Evolutionary conservation across 208 protist species (phyloP).

Genomic region (Trypanosoma platydactyli): DNA sequence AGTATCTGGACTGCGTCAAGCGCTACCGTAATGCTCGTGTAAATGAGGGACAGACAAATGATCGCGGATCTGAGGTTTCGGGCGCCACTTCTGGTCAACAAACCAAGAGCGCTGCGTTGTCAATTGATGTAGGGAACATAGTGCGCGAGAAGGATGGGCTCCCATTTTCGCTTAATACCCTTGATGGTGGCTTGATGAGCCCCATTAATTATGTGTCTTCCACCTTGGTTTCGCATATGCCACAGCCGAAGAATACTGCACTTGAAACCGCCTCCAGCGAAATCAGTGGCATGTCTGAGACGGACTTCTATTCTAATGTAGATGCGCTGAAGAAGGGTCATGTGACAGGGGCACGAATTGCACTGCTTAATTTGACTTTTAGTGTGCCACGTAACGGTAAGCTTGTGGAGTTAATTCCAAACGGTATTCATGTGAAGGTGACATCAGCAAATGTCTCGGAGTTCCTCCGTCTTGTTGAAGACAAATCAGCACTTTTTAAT

Average conservation of each 20-base stretch:
- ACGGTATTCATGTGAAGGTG: slow-evolving; percentile 70
- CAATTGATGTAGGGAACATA: not conserved
- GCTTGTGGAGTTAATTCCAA: slow-evolving; percentile 67
- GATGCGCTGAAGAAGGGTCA: slow-evolving; percentile 37
- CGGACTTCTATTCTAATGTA: slow-evolving; percentile 55
- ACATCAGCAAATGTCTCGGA: slow-evolving; percentile 63
- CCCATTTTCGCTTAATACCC: not conserved
- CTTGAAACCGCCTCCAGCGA: not conserved
- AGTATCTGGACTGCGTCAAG: slow-evolving; percentile 45
- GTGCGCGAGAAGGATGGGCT: not conserved
- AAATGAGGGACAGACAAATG: slow-evolving; percentile 5
- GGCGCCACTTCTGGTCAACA: not conserved
- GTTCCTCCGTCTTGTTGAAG: slow-evolving; percentile 68
- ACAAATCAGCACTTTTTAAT: slow-evolving; percentile 21
- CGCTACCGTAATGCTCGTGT: slow-evolving; percentile 40
- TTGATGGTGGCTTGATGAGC: slow-evolving; percentile 10
- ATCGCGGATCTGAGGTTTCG: not conserved
- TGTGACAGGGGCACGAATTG: slow-evolving; percentile 39
- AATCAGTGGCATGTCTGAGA: slow-evolving; percentile 9
- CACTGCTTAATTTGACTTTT: slow-evolving; percentile 71
- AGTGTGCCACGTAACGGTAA: slow-evolving; percentile 56
- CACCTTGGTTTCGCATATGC: not conserved
- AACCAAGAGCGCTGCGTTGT: slow-evolving; percentile 7
- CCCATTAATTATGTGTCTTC: not conserved
- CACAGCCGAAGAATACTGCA: not conserved